Base-by-base conservation (phyloP, 768 basidiomycete species). In the Pisolithus orientalis region DNA sequence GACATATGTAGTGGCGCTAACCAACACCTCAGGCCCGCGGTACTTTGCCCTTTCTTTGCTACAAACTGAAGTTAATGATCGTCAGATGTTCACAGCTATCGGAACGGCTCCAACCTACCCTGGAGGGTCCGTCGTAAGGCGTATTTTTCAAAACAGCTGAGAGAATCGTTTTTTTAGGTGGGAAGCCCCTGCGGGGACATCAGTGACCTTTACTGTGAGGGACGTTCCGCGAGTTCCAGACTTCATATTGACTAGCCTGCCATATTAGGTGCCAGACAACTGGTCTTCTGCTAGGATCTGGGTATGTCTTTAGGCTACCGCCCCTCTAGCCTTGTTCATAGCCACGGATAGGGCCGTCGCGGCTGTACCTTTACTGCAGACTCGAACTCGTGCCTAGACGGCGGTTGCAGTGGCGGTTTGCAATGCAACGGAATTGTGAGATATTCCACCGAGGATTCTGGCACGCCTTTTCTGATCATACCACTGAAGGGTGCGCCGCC, bases 361-460 rank as follows among this genome's bases (percentile, higher is more conserved):
- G 65, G 84, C 59, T 87, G 86, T 57, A 69, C 85, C 65, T 87
- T 87, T 60, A 74, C 75, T 59, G 74, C 73, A 39, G 80, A 77
- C 24, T 70, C 69, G 4, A 81, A 75, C 56, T 80, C 81, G 13
- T 88, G 85, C 57, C 56, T 80, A 17, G 73, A 75, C 51, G 86
- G 85, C 39, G 83, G 83, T 45, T 87, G 85, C 61, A 83, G 82
- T 53, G 85, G 86, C 14, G 86, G 85, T 37, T 68, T 88, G 8
- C 59, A 71, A 10, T 87, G 86, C 55, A 79, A 77, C 58, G 83
- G 79, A 43, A 81, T 81, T 27, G 76, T 76, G 56, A 47, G 62
- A 9, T 13, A 34, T 38, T 37, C 3, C 6, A 2, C 2, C 46
- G 39, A 16, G n/a, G 0, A 45, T 6, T n/a, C 28, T 34, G 17